Conservation (phyloP, 1,139 yeast genomes). For the Diutina catenulata region DNA sequence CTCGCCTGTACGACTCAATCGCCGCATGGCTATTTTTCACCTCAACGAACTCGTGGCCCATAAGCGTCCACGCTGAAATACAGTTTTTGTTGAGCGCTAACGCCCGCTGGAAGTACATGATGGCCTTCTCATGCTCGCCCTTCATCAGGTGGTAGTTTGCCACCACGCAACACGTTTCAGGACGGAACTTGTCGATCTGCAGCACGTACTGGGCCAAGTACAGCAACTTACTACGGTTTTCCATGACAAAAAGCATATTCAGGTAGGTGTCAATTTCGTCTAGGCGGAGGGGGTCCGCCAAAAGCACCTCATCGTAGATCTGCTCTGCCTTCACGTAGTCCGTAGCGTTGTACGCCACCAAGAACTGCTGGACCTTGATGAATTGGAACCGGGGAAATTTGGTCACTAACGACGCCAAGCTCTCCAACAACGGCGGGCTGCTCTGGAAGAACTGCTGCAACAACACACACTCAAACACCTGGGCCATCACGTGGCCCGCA, state of each 20-base stretch:
- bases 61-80: conserved; percentile 90
- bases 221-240: conserved; percentile 72
- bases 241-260: conserved; percentile 90
- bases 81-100: conserved; percentile 70
- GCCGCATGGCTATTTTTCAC: conserved; percentile 96
- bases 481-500: conserved; percentile 39
- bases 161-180: conserved; percentile 89
- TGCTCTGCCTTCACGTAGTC: conserved; percentile 74
- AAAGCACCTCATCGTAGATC: conserved; percentile 63
- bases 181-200: conserved; percentile 74
- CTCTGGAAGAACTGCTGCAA: conserved; percentile 76
- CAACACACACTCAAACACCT: conserved; percentile 57
- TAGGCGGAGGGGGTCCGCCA: conserved; percentile 72
- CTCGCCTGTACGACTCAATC: conserved; percentile 86
- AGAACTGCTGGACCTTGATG: conserved; percentile 68
- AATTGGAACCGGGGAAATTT: conserved; percentile 66
- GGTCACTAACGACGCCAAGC: conserved; percentile 32
- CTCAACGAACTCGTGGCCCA: conserved; percentile 99
- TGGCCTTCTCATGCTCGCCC: conserved; percentile 91
- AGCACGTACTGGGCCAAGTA: conserved; percentile 80
- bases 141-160: conserved; percentile 91
- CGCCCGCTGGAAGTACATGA: conserved; percentile 86
- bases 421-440: conserved; percentile 36
- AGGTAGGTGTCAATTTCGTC: conserved; percentile 91
- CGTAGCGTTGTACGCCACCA: conserved; percentile 66